Base-by-base conservation (phyloP, 768 basidiomycete genomes). In the Chiua virens region DNA sequence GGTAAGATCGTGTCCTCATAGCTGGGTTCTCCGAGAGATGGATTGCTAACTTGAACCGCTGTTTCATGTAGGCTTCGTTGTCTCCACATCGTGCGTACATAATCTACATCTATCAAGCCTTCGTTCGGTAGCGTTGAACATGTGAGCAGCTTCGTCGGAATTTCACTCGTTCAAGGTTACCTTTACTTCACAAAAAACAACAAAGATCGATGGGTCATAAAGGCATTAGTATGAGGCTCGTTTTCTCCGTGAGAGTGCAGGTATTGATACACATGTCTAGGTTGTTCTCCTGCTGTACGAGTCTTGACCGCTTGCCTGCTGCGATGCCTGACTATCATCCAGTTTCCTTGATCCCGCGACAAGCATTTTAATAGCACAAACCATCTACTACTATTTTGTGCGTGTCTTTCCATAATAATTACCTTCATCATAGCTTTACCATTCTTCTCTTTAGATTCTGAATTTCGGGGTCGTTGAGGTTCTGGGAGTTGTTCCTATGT, bases 131-230 rank as follows among this genome's bases (percentile, higher is more conserved):
- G 2, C 25, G 20, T 30, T 47, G 23, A 59, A 4, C 21, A 21
- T 42, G 27, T 47, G 14, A 3, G 14, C 9, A 59, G 58, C 34
- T 47, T 59, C 9, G 57, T 59, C n/a, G 58, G 58, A 5, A 59
- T 59, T 22, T 59, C 58, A 21, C 43, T 59, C 20, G 58, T 59
- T 30, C 58, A 59, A 55, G 58, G 57, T 7, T 59, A 59, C 28
- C 45, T 59, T 18, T 59, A 59, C 34, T 59, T 55, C 50, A 49
- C 47, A 39, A 50, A 18, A 20, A 42, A 55, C 17, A 59, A 46
- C 44, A 49, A 52, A 17, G 58, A 59, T 47, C 43, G 49, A 18
- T 40, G 49, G 45, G 17, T 49, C 41, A 55, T 47, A n/a, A 59
- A 59, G 22, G 43, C 53, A 38, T 35, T 59, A 25, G 58, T 59